Evolutionary conservation across 495 filamentous ascomycete species (phyloP).

Genomic region (Collariella sp.): DNA sequence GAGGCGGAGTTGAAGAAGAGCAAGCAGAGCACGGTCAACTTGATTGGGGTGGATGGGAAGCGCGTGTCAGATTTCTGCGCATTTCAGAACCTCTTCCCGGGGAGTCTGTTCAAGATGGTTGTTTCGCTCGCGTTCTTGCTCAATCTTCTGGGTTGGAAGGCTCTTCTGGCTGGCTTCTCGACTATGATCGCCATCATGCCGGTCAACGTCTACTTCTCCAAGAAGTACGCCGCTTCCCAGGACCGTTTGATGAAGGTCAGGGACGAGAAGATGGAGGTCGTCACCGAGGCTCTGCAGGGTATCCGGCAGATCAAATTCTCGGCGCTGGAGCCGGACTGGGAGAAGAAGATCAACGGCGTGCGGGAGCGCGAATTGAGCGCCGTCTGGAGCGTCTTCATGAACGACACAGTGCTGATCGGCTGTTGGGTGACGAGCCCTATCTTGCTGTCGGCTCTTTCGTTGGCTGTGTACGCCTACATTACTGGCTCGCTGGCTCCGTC

Average conservation of each 20-base stretch:
- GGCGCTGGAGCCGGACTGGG: conserved; percentile 72
- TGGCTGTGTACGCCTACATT: conserved; percentile 58
- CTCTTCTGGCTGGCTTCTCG: conserved; percentile 58
- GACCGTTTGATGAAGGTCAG: conserved; percentile 69
- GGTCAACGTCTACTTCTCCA: conserved; percentile 60
- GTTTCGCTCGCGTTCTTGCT: conserved; percentile 59
- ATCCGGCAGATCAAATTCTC: conserved; percentile 88
- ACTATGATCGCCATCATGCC: conserved; percentile 57
- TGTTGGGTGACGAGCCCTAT: conserved; percentile 72
- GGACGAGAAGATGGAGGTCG: conserved; percentile 67
- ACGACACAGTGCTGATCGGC: conserved; percentile 48
- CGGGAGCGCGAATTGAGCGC: conserved; percentile 57
- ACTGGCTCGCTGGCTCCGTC: conserved; percentile 58
- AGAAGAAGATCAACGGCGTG: conserved; percentile 58
- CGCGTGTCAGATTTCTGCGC: conserved; percentile 63
- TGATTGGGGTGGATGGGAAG: conserved; percentile 68
- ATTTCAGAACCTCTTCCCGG: conserved; percentile 58
- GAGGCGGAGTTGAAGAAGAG: conserved; percentile 45
- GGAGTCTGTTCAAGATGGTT: conserved; percentile 50
- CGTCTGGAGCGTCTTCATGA: conserved; percentile 56
- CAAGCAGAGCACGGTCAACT: conserved; percentile 71
- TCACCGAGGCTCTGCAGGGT: conserved; percentile 73
- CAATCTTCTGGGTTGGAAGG: conserved; percentile 63
- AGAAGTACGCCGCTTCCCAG: conserved; percentile 56
- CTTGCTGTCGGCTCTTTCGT: conserved; percentile 59